Base-by-base conservation (phyloP, 2,329 filamentous ascomycete species). In the Trichoderma koningii region DNA sequence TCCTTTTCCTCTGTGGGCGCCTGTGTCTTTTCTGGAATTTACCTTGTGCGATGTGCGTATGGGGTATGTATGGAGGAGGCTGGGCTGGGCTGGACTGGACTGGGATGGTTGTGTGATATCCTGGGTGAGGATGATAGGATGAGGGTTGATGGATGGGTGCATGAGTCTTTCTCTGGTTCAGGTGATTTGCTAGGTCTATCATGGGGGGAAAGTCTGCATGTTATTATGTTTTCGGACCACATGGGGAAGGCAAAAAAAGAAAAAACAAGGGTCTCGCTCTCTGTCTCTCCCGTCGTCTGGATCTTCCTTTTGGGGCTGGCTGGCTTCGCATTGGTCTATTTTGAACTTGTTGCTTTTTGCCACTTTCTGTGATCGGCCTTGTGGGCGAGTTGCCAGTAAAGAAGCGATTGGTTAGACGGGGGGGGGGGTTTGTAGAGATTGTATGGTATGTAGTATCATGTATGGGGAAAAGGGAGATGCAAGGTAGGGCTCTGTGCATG, bases 81-180 rank as follows among this genome's bases (percentile, higher is more conserved):
- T 38, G 34, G 34, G 34, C 34, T 38, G 34, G 28, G 28, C 28
- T 30, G 28, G 28, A 5, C 28, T 30, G 28, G 10, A 5, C 34
- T 38, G 34, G 34, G 7, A 3, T 30, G 30, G 7, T 30, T 30
- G 28, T 28, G 5, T 34, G 30, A 34, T 34, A 4, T 34, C 47
- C 48, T 47, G 19, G 50, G 34, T 23, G 28, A 19, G 45, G 30
- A 30, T 50, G 38, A 45, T 55, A 38, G 50, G 52, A 55, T 63
- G 59, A 63, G 53, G 47, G 10, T 63, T 55, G 50, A 63, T 41
- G 53, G 59, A 63, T 45, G 10, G 41, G 50, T 55, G 59, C 59
- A 63, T 45, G 15, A 44, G 21, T 55, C 50, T 9, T 63, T 41
- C 59, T 59, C 2, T 38, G 34, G 34, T 23, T 23, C 7, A 38